Evolutionary conservation across 257 asterid species (phyloP).

Genomic region (Solanum etuberosum): DNA sequence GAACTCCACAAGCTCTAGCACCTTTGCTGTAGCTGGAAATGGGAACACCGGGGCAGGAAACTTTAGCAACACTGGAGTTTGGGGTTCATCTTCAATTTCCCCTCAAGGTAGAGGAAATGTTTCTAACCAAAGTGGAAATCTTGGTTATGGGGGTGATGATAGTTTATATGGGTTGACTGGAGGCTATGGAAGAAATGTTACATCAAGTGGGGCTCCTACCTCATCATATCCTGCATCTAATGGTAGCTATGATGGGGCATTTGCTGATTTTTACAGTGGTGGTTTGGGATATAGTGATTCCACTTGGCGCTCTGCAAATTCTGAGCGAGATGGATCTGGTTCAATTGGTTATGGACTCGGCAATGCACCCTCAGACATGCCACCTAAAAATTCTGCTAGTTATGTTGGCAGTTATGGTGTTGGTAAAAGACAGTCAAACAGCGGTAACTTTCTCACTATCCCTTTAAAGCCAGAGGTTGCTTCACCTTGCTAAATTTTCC

Average conservation of each 20-base stretch:
- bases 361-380: constrained; percentile 4
- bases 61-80: constrained; percentile 11
- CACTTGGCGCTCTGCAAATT: constrained; percentile 8
- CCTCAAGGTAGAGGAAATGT: constrained; percentile 9
- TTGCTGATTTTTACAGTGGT: constrained; percentile 11
- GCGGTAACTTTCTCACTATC: constrained; percentile 7
- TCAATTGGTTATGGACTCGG: constrained; percentile 9
- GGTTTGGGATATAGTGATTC: constrained; percentile 9
- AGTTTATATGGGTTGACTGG: constrained; percentile 7
- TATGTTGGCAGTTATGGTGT: constrained; percentile 11
- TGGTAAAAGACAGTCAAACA: constrained; percentile 7
- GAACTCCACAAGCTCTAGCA: constrained; percentile 7
- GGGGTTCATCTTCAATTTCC: constrained; percentile 11
- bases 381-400: constrained; percentile 12
- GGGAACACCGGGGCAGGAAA: constrained; percentile 5
- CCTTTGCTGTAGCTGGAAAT: constrained; percentile 5
- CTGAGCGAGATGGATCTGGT: constrained; percentile 12
- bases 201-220: constrained; percentile 2
- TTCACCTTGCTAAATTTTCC: neutral
- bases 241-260: constrained; percentile 14
- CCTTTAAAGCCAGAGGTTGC: neutral
- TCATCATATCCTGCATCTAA: constrained; percentile 13
- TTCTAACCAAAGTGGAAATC: constrained; percentile 11
- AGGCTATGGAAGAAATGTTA: constrained; percentile 10
- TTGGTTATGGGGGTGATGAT: constrained; percentile 13